Percentiles rank a stretch among this genome's conserved stretches.
Conservation (phyloP, 306 rosid genomes). For the Abrus pulchellus region DNA sequence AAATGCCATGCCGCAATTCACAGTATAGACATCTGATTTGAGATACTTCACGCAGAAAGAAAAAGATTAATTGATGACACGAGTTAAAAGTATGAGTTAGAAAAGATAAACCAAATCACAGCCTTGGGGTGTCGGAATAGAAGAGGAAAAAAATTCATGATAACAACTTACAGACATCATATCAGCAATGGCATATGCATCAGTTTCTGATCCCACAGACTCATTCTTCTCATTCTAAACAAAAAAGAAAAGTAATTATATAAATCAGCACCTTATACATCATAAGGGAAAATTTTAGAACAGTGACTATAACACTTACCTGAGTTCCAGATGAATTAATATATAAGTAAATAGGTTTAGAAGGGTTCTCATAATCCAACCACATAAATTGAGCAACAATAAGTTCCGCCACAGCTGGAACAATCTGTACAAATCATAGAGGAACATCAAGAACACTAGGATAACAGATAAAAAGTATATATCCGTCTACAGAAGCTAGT, state of each 20-base stretch:
- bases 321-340: conserved; percentile 94
- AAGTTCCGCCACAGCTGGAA: conserved; percentile 95
- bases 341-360: conserved; percentile 86
- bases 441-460: conserved; percentile 33
- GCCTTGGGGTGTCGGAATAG: conserved; percentile 3
- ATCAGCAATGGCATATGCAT: conserved; percentile 93
- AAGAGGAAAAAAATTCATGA: conserved; percentile 14
- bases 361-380: conserved; percentile 88
- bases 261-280: conserved; percentile 27
- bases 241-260: conserved; percentile 44
- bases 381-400: conserved; percentile 91
- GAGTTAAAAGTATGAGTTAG: conserved; percentile 21
- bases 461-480: conserved; percentile 8
- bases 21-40: conserved; percentile 84
- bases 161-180: conserved; percentile 79
- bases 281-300: conserved; percentile 9
- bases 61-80: conserved; percentile 24
- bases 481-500: neutral
- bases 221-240: conserved; percentile 83
- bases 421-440: conserved; percentile 71
- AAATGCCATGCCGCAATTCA: conserved; percentile 88
- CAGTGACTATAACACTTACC: conserved; percentile 57
- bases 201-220: conserved; percentile 89
- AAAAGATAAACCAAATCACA: conserved; percentile 36
- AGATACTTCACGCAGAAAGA: conserved; percentile 63